A percentile compares a stretch with the other conserved stretches of the same genome.
Evolutionary conservation across 345 rosid genomes (phyloP).

Genomic region (Ricinus communis): DNA sequence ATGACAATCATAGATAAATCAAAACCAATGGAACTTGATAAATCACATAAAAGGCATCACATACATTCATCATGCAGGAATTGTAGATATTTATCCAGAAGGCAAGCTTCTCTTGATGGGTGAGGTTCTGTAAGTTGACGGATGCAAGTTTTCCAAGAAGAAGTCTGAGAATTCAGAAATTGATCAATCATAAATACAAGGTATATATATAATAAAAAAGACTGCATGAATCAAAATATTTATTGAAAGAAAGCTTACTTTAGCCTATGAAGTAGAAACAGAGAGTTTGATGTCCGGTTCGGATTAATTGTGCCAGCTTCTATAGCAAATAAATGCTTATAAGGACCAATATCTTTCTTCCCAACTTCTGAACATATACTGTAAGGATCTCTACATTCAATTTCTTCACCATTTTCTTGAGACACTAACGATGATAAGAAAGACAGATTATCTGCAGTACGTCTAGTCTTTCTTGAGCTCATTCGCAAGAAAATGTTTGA

Average conservation of each 20-base stretch:
- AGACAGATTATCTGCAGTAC: conserved; percentile 32
- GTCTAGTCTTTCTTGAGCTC: conserved; percentile 45
- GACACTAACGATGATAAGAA: conserved; percentile 27
- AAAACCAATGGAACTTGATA: background rate
- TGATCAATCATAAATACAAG: background rate
- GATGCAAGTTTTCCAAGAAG: conserved; percentile 56
- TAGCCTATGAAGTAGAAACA: conserved; percentile 61
- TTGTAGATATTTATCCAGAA: conserved; percentile 94
- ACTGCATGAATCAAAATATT: background rate
- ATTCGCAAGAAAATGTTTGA: conserved; percentile 58
- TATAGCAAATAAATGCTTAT: conserved; percentile 50
- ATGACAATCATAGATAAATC: background rate
- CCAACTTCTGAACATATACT: conserved; percentile 46
- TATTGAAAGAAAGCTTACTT: conserved; percentile 41
- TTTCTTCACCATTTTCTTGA: conserved; percentile 34
- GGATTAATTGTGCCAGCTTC: conserved; percentile 50
- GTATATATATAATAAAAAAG: background rate
- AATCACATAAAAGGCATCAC: conserved; percentile 17
- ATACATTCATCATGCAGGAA: conserved; percentile 89
- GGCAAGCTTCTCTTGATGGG: conserved; percentile 85
- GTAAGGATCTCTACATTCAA: conserved; percentile 52
- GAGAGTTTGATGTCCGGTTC: conserved; percentile 47
- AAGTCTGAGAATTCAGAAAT: conserved; percentile 44
- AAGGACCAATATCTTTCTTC: conserved; percentile 61
- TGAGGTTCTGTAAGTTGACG: conserved; percentile 56